Evolutionary conservation across 2,329 filamentous ascomycete genomes (phyloP).

Genomic region (Cytospora paraplurivora): DNA sequence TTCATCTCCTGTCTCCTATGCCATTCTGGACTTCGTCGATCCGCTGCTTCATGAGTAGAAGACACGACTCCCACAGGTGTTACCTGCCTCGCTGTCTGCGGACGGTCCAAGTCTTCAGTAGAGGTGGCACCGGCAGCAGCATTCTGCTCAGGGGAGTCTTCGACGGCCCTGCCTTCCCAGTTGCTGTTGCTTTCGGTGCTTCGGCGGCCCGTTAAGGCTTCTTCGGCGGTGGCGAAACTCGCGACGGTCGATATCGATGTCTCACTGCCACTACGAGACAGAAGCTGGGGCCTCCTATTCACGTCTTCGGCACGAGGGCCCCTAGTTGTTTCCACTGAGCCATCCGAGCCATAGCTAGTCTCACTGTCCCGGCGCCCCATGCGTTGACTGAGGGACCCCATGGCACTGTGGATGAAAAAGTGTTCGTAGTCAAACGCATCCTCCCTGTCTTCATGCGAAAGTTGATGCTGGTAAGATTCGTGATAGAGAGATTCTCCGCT

Average conservation of each 20-base stretch:
- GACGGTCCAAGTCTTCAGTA: constrained; percentile 34
- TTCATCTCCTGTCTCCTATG: constrained; percentile 32
- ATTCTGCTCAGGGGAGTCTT: constrained; percentile 32
- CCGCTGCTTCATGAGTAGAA: neutral
- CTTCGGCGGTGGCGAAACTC: constrained; percentile 60
- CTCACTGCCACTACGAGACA: constrained; percentile 45
- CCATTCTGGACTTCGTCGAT: constrained; percentile 31
- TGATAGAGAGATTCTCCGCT: constrained; percentile 66
- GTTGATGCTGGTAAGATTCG: constrained; percentile 58
- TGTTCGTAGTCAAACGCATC: constrained; percentile 97
- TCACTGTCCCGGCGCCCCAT: constrained; percentile 48
- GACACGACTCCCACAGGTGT: constrained; percentile 30
- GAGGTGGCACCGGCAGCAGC: constrained; percentile 5
- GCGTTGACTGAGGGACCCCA: constrained; percentile 72
- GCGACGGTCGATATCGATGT: constrained; percentile 55
- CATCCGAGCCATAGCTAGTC: constrained; percentile 60
- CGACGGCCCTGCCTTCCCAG: constrained; percentile 30
- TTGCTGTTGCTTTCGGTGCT: constrained; percentile 32
- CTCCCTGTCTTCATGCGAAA: constrained; percentile 88
- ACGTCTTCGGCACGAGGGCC: constrained; percentile 42
- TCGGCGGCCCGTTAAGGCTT: constrained; percentile 47
- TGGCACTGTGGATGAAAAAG: constrained; percentile 90
- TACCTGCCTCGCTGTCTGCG: constrained; percentile 36
- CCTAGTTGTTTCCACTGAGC: constrained; percentile 63
- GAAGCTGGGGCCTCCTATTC: constrained; percentile 27